phyloP scores from a whole-genome alignment of 305 asterid species.

The Ilex paraguariensis region DNA sequence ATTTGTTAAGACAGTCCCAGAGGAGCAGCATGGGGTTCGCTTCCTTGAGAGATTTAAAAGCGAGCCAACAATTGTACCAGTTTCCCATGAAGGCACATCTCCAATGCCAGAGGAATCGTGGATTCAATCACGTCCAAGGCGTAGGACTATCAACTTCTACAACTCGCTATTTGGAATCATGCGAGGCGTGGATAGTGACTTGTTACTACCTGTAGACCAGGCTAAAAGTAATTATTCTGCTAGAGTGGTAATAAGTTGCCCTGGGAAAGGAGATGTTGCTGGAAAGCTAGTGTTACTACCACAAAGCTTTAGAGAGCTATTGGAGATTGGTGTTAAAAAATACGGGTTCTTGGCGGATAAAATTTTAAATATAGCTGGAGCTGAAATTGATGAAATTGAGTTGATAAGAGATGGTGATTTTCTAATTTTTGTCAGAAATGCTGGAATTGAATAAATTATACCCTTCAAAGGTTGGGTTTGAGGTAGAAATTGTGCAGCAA shows the following conservation, averaged over 20 bases:
- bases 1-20: constrained; percentile 20
- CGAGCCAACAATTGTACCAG: constrained; percentile 45
- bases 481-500: too few species aligned
- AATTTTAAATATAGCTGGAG: constrained; percentile 52
- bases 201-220: constrained; percentile 31
- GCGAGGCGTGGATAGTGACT: constrained; percentile 33
- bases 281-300: constrained; percentile 64
- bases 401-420: constrained; percentile 77
- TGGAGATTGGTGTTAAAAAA: constrained; percentile 39
- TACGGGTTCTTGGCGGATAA: constrained; percentile 41
- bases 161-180: constrained; percentile 73
- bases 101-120: constrained; percentile 35
- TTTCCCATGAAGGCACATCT: constrained; percentile 27
- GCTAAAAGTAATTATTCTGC: constrained; percentile 15
- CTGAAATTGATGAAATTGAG: constrained; percentile 56
- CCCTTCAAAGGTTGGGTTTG: too few species aligned
- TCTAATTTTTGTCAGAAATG: constrained; percentile 40
- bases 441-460: neutral
- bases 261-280: constrained; percentile 55
- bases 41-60: constrained; percentile 66
- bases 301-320: constrained; percentile 44
- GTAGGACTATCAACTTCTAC: constrained; percentile 40
- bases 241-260: constrained; percentile 71
- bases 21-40: constrained; percentile 47
- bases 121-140: constrained; percentile 49